Evolutionary conservation across 1,139 yeast species (phyloP), one percentile per base, ranked within the genome.

Genomic region (Oligophagozyma castellii): DNA sequence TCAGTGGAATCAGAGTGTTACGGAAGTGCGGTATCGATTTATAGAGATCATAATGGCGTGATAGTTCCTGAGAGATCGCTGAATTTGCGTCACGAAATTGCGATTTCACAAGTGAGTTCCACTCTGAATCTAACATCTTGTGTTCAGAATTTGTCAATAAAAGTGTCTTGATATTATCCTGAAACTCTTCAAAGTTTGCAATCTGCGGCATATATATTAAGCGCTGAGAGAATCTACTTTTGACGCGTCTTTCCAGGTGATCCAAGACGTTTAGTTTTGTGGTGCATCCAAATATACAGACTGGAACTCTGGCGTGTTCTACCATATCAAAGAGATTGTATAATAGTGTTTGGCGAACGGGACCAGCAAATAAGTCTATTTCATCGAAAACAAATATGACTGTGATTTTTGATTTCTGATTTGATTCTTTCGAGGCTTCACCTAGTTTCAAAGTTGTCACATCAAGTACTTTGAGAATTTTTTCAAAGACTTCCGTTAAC

Each of bases 281-380:
- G 1, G 93, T 75, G 5, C 79, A 56, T 1, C 96, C 96, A 29
- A 89, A 56, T 4, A 89, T 80, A 31, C 92, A 71, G 3, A 86
- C 72, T 1, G 95, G 93, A 1, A 78, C 72, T 12, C 62, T 60
- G 16, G 81, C 67, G 35, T 70, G 78, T 38, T 84, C 89, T 2
- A 83, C 71, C 43, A 84, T 62, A 44, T 92, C 98, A 47, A 92
- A 77, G 26, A 92, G 56, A 43, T 84, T 89, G 52, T 89, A 92
- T 5, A 92, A 56, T 26, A 89, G 59, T 0, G 93, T 78, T 51
- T 89, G 98, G 35, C 81, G 73, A 25, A 69, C 64, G 28, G 70
- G 74, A 5, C 67, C 63, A 1, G 89, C 75, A 55, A 78, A 89
- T 28, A 67, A 61, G 37, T 89, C 96, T 35, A 89, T 68, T 43